Evolutionary conservation across 352 stramenopile species (phyloP), one percentile per base, ranked within the genome.

Genomic region (Globisporangium viniferum): DNA sequence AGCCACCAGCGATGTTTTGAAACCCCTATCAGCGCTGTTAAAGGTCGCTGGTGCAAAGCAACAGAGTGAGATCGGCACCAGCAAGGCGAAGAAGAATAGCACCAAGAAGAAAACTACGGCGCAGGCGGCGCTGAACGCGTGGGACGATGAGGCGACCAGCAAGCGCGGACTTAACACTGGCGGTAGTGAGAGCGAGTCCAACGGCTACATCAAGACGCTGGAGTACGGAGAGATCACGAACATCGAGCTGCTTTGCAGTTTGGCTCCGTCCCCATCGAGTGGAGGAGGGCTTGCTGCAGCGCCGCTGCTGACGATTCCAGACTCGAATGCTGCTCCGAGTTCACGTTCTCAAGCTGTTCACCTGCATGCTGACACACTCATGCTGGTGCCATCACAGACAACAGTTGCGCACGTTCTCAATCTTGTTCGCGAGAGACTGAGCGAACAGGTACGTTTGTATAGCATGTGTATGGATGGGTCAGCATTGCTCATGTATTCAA

Each of bases 221-320:
- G 84, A 90, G 66, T 90, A 88, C 54, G 80, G 81, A 0, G 72
- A 82, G 10, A 81, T 92, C 35, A 66, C 73, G 0, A 81, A 78
- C 18, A 24, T 90, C 1, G 72, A 88, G 44, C 27, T 92, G 27
- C 69, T 92, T 5, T 62, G 76, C 2, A 77, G 68, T 66, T 69
- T 92, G 7, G 66, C 75, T 0, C 67, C 74, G 3, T 20, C 72
- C 22, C 46, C 48, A 22, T 59, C 29, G 55, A 60, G 29, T 60
- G 55, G 12, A 33, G 53, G 20, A 39, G 67, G 20, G 14, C 35
- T 33, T 14, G 44, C 53, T 33, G 15, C 59, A 44, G 66, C 78
- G 3, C 79, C 76, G 1, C 61, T 79, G n/a, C 36, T 87, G 60
- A 75, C 70, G 20, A 75, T 88, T 59, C 74, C 80, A 4, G 12